Conservation (phyloP, 345 rosid species). For the Diplotaxis tenuifolia region DNA sequence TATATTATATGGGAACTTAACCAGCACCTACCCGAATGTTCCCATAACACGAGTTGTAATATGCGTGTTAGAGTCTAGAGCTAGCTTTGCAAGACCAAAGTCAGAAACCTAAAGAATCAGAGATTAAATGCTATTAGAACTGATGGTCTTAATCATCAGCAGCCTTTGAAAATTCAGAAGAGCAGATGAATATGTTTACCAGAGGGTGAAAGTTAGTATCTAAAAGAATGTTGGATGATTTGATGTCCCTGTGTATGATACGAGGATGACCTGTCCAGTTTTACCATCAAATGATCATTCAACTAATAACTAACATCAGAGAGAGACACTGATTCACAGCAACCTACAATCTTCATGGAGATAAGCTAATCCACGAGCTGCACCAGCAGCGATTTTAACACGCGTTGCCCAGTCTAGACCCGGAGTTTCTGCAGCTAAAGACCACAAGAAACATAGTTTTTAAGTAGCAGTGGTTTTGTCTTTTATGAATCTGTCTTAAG, state of each 20-base stretch:
- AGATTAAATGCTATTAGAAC: slow-evolving; percentile 24
- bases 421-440: slow-evolving; percentile 55
- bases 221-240: slow-evolving; percentile 92
- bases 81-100: slow-evolving; percentile 95
- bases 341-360: slow-evolving; percentile 96
- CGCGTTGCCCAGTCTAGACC: slow-evolving; percentile 81
- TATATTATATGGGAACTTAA: background rate
- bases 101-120: slow-evolving; percentile 76
- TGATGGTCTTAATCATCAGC: slow-evolving; percentile 9
- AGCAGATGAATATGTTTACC: slow-evolving; percentile 41
- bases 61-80: slow-evolving; percentile 80
- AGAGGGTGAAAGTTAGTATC: slow-evolving; percentile 82
- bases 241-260: slow-evolving; percentile 91
- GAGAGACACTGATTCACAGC: background rate
- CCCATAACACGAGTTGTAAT: slow-evolving; percentile 96
- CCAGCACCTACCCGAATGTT: slow-evolving; percentile 74
- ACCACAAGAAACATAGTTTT: slow-evolving; percentile 1
- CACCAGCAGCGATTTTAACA: slow-evolving; percentile 79
- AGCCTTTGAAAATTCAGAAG: background rate
- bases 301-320: background rate
- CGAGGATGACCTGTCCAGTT: slow-evolving; percentile 77
- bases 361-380: slow-evolving; percentile 96
- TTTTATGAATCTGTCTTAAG: background rate
- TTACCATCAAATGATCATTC: slow-evolving; percentile 11
- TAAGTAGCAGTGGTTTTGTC: background rate